Evolutionary conservation across 2,329 filamentous ascomycete species (phyloP), one percentile per base, ranked within the genome.

Genomic region (Fusarium sp.): DNA sequence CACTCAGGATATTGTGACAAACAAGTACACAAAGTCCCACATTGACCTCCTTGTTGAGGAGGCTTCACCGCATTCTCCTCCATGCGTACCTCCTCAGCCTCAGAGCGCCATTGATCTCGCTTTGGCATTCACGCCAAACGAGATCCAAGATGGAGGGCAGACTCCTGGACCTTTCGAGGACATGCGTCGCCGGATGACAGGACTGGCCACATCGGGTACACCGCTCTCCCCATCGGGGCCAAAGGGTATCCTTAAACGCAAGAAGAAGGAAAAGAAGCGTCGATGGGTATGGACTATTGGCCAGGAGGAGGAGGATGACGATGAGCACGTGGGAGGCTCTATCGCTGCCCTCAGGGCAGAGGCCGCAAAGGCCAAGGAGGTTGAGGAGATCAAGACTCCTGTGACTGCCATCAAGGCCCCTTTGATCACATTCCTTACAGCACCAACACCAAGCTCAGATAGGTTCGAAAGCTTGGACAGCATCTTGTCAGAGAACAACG

Each of bases 201-300:
- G 82, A 4, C 75, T 87, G 47, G 80, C 72, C 44, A 79, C 73
- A 10, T 77, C 83, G 0, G 80, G 80, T 21, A 83, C 82, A 4
- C 81, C 82, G 2, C 66, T 80, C 3, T 81, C 79, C 3, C 82
- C 84, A 0, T 78, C 80, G 1, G 83, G 79, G 3, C 70, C 78
- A 7, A 80, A 79, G 2, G 84, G 84, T 4, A 80, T 86, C 47
- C 82, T 84, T n/a, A 89, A 88, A 75, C 81, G 84, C 12, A 88
- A 84, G 64, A 75, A 80, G 31, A 82, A 81, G 74, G 88, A 90
- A 69, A 90, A 88, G 83, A 89, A 86, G 77, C 81, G 88, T 15
- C 85, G 85, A 42, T 91, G 88, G 89, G 86, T 89, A 35, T 91
- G 89, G 89, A 91, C 89, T 3, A 89, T 91, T 43, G 86, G 85